Base-by-base conservation (phyloP, 306 rosid species). In the Arachis stenosperma region DNA sequence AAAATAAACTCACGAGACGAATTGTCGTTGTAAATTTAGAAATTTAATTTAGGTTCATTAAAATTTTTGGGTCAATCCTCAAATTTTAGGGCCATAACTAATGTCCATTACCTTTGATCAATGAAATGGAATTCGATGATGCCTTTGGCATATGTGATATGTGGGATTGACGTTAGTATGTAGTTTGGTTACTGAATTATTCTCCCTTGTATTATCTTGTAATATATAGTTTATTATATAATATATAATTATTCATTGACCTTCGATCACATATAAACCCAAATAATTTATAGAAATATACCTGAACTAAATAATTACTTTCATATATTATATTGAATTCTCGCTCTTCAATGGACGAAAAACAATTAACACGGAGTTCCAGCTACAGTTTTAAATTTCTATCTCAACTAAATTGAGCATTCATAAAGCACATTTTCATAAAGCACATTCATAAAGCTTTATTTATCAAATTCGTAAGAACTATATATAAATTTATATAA, bases 201-300 rank as follows among this genome's bases (percentile, higher is more conserved):
- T 70, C 54, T 55, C 9, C 0, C 5, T 8, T 42, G 2, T 42
- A 6, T 8, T 4, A 40, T 40, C 43, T 7, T 40, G 6, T 0
- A 40, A 4, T 40, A 40, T 5, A 22, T 0, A 1, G 1, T 22
- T 0, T 22, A 22, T 22, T 22, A 22, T 22, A 22, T 22, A 22
- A 22, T 22, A 22, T 22, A 22, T 22, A 22, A 42, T 42, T 6
- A 42, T 42, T 6, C 7, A 41, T 56, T 70, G 65, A 70, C 75
- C 44, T 70, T 40, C 55, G 13, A 55, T 70, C 75, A 70, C 40
- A 53, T 54, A 54, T 54, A 62, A 69, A 55, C 64, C 64, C 10
- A 3, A 7, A 9, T 40, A 69, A 40, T 55, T 54, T 41, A 40
- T 55, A 6, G 13, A 3, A 41, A 33, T 33, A 33, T 55, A 54